Conservation (phyloP, 495 filamentous ascomycete species). For the Aspergillus nanangensis region DNA sequence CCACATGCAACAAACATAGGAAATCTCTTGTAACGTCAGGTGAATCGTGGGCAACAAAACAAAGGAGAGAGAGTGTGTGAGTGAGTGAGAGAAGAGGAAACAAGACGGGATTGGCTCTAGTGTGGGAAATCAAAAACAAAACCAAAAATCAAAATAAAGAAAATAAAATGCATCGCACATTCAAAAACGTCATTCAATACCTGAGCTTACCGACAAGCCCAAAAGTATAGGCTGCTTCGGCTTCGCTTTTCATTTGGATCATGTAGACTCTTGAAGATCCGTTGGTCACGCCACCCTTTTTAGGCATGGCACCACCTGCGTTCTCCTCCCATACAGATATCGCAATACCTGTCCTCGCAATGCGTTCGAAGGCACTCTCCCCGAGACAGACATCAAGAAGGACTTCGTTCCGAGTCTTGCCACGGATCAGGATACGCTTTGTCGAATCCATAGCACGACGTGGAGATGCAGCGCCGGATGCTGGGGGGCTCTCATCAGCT, state of each 20-base stretch:
- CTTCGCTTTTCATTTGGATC: constrained; percentile 70
- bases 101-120: no score
- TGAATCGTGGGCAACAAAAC: no score
- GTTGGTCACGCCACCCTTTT: constrained; percentile 64
- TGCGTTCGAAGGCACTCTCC: constrained; percentile 76
- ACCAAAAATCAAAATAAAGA: no score
- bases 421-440: constrained; percentile 76
- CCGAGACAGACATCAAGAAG: constrained; percentile 81
- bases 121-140: no score
- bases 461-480: constrained; percentile 34
- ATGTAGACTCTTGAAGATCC: constrained; percentile 75
- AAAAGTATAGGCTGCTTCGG: constrained; percentile 57
- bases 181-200: no score
- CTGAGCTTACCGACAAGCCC: constrained; percentile 56
- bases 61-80: no score
- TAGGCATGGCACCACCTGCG: constrained; percentile 61
- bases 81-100: no score
- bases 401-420: constrained; percentile 60
- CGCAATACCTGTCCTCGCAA: constrained; percentile 80
- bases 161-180: no score
- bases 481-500: constrained; percentile 20
- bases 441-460: constrained; percentile 43
- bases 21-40: no score
- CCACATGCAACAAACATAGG: no score
- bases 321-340: constrained; percentile 83